Evolutionary conservation across 2,329 filamentous ascomycete species (phyloP), one percentile per base, ranked within the genome.

Genomic region (Trichoderma gracile): DNA sequence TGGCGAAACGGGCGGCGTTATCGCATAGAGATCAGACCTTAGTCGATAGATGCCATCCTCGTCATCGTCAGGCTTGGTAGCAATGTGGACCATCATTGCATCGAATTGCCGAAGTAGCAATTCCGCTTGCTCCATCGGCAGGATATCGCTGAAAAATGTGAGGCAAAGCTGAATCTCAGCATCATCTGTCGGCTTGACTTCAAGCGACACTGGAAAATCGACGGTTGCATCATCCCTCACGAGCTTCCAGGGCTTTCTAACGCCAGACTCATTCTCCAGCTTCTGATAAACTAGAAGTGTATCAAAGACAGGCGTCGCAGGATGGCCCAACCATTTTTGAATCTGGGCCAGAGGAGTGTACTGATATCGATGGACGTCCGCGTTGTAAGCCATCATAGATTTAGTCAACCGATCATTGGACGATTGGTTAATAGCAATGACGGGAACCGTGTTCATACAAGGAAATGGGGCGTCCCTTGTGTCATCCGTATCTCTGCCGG

Each of bases 241-340:
- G 0, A 90, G 68, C 7, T 79, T 78, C 89, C 91, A 96, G 0
- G 81, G 77, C 3, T 72, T 42, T 1, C 58, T 49, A 1, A 73
- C 63, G 17, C 66, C 54, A 42, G 65, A 62, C 42, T 68, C 49
- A 19, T 76, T 68, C 19, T 58, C 77, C 68, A 65, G 80, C 68
- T 90, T 91, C 71, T 97, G 93, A 71, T 93, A 94, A 0, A 92
- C 89, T 65, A 97, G 86, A 1, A 97, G 80, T 0, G 92, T 94
- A 71, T 97, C 93, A 69, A 97, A 97, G 0, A 95, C 80, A 0
- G 83, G 79, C 7, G 85, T 82, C 25, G 89, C 85, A 0, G 88
- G 79, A 65, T 85, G 82, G 0, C 87, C 88, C 19, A 91, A 81
- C 82, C 88, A 89, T 56, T 84, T 86, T 70, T 96, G 91, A 10